Evolutionary conservation across 371 early-diverging fungal species (phyloP).

Genomic region (Apophysomyces variabilis): DNA sequence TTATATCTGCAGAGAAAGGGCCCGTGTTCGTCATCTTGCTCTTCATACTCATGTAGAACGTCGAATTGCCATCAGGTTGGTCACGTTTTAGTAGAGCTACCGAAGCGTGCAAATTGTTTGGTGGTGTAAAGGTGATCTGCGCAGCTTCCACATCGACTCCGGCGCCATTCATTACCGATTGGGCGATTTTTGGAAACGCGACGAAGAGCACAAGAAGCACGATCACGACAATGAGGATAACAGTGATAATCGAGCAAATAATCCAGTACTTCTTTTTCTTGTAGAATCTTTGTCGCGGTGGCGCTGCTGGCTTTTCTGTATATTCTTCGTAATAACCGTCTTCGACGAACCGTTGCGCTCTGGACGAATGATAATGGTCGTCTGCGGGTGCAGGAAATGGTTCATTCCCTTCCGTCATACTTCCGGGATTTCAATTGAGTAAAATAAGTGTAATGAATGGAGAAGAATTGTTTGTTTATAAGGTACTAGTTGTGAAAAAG

Average conservation of each 20-base stretch:
- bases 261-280: conserved; percentile 57
- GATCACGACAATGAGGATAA: conserved; percentile 45
- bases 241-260: conserved; percentile 46
- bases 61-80: conserved; percentile 30
- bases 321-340: conserved; percentile 33
- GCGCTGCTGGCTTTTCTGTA: conserved; percentile 33
- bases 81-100: conserved; percentile 21
- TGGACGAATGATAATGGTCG: background rate
- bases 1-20: conserved; percentile 57
- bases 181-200: conserved; percentile 56
- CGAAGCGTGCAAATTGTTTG: conserved; percentile 17
- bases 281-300: conserved; percentile 40
- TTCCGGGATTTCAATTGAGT: background rate
- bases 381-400: background rate
- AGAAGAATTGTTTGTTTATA: conserved; percentile 1
- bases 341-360: conserved; percentile 1
- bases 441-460: background rate
- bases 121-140: conserved; percentile 50
- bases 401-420: conserved; percentile 4
- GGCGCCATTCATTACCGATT: conserved; percentile 53
- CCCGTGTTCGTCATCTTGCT: conserved; percentile 57
- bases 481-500: background rate
- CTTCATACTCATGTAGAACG: conserved; percentile 50
- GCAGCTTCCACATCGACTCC: conserved; percentile 50
- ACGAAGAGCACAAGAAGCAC: conserved; percentile 55